Base-by-base conservation (phyloP, 352 stramenopile genomes). In the Phytophthora pini region DNA sequence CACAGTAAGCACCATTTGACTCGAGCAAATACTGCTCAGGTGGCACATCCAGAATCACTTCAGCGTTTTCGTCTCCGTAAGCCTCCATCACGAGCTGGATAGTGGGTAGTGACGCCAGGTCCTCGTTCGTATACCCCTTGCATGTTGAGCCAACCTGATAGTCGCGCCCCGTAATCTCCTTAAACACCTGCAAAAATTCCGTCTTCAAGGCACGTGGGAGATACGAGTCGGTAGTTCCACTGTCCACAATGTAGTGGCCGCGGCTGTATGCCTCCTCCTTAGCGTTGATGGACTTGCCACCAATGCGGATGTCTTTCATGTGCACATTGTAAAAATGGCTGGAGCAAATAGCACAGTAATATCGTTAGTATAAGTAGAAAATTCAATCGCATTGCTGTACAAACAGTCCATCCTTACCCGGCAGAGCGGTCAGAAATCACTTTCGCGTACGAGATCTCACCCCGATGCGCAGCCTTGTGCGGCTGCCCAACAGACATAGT, bases 171-270 rank as follows among this genome's bases (percentile, higher is more conserved):
- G 74, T 65, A 12, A 77, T 61, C 48, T 77, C 68, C 40, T 89
- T 73, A 56, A 95, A 95, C 4, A 68, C 51, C 11, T 76, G 46
- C 32, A 80, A 58, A 65, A 95, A 94, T 41, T 84, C 61, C 4
- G 57, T 67, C 32, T 80, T 80, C 56, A 92, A 56, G 3, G 61
- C 69, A 31, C 57, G 78, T 4, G 86, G 83, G 12, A 96, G 62
- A 68, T 92, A 94, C 49, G 88, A 94, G 61, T 93, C 85, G 1
- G 88, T 94, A 10, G 88, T 94, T 45, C 88, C 88, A 57, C 88
- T 96, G 62, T 96, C 88, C 11, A 96, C 80, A 48, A 96, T 92
- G 49, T 85, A 93, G 48, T 88, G 79, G 0, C 84, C 84, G 32
- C 70, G 73, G 5, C 60, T 68, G 31, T 77, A 80, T 26, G 62